Base-by-base conservation (phyloP, 495 filamentous ascomycete species). In the Hapsidospora chrysogenum region DNA sequence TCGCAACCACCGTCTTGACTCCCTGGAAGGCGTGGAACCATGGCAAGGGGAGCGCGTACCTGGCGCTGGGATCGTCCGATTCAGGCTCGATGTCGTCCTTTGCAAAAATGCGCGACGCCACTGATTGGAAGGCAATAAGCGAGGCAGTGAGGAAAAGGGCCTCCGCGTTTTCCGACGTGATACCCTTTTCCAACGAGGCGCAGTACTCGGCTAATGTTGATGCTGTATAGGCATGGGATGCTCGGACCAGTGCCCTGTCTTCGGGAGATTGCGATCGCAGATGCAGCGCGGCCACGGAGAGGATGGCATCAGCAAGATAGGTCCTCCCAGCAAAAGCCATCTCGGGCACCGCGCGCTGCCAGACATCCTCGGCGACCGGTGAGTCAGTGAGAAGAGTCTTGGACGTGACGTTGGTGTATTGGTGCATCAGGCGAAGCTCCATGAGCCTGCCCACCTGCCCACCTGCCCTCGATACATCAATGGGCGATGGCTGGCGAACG, bases 11-110 rank as follows among this genome's bases (percentile, higher is more conserved):
- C 16, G 65, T 61, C 30, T 73, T 72, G 31, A 71, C 62, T 10
- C 69, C 69, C 37, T 71, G 69, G 46, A 71, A 71, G n/a, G 66
- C 58, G 37, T 70, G 65, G 33, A 73, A 72, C 64, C 63, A 71
- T 0, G 62, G 58, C 4, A 71, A 46, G 9, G 69, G 68, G 14
- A 71, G 45, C 4, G 47, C 43, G 41, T 73, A 70, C 17, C 44
- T 41, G 13, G 48, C 50, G 26, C 48, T 49, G 0, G 37, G 36
- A 18, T 49, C 43, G 11, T 23, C 50, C n/a, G n/a, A n/a, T n/a
- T n/a, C n/a, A 43, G 3, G 51, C 45, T 0, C 44, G 7, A 44
- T 35, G 6, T 63, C 58, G 32, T 66, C 58, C 17, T 64, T 55
- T 32, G 60, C 55, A 27, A 70, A 70, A 10, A 62, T 57, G 9